Base-by-base conservation (phyloP, 495 filamentous ascomycete genomes). In the Monascus purpureus region DNA sequence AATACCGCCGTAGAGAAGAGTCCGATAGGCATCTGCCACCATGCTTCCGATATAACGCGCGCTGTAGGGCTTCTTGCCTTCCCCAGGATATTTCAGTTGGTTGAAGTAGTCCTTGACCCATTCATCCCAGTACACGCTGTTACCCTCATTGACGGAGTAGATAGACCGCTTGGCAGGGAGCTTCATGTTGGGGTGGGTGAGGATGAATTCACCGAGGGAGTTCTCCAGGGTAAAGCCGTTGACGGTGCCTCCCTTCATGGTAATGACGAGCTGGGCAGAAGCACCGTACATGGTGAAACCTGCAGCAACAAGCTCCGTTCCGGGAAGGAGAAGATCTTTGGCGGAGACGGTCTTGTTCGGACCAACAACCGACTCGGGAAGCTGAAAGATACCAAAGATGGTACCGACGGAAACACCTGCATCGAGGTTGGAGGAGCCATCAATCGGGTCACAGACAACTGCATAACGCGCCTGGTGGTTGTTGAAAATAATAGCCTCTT, bases 241-340 rank as follows among this genome's bases (percentile, higher is more conserved):
- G 60, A 97, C 90, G 34, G 55, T 69, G 27, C 90, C 85, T 35
- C 82, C 83, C 53, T 77, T 81, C 85, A 97, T 96, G 25, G 90
- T 97, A 54, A 97, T 79, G 33, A 97, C 90, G 32, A 97, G 67
- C 58, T 95, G 87, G 5, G 90, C 80, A 14, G 85, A 93, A 42
- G 90, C 90, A 47, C 90, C 90, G 59, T 97, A 97, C 90, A 97
- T 97, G 55, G 90, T 97, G 66, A 97, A 97, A 2, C 90, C 90
- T 3, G 82, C 77, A 13, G 92, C 90, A 17, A 96, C 76, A 18
- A 96, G 73, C 55, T 92, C 83, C 2, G 82, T 83, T 23, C 92
- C 90, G 1, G 92, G 82, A 53, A 72, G 74, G 34, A 93, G 71
- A 25, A 96, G 67, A 53, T 94, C 83, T 52, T 93, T 74, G 32